phyloP scores from a whole-genome alignment of 2,329 filamentous ascomycete genomes.

The Phyllosticta capitalensis region DNA sequence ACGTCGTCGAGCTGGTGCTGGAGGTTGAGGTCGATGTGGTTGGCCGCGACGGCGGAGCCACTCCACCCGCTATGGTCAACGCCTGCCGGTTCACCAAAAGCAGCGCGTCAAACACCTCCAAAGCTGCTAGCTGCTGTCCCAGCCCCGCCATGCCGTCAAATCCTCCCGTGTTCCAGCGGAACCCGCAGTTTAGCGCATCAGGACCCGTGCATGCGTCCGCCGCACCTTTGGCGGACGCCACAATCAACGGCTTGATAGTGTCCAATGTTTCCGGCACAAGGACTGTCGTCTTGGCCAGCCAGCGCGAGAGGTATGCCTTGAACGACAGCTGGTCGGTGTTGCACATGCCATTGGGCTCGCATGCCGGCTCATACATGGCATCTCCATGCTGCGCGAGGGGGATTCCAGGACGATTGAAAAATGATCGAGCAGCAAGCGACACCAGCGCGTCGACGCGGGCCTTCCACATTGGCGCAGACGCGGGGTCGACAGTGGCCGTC shows the following conservation, averaged over 20 bases:
- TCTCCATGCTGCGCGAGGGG: constrained; percentile 33
- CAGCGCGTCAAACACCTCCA: constrained; percentile 44
- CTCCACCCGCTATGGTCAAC: neutral
- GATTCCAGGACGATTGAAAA: constrained; percentile 49
- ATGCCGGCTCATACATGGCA: constrained; percentile 40
- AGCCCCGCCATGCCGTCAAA: constrained; percentile 44
- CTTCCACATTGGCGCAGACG: constrained; percentile 45
- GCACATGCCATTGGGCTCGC: constrained; percentile 37
- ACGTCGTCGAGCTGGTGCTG: neutral
- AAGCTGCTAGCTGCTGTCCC: constrained; percentile 50
- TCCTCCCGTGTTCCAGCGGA: constrained; percentile 32
- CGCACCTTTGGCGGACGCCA: constrained; percentile 46
- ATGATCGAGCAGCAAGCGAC: constrained; percentile 32
- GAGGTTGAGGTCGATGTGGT: neutral
- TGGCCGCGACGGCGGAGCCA: neutral
- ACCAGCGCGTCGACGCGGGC: constrained; percentile 50
- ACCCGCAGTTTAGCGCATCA: constrained; percentile 36
- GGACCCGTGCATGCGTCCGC: constrained; percentile 46
- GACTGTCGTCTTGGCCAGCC: constrained; percentile 32
- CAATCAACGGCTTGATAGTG: constrained; percentile 42
- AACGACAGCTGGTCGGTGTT: constrained; percentile 39
- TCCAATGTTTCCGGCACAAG: constrained; percentile 27
- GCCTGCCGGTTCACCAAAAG: neutral
- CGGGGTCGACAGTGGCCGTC: constrained; percentile 37
- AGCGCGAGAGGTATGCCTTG: constrained; percentile 35